Evolutionary conservation across 345 rosid genomes (phyloP), one percentile per base, ranked within the genome.

Genomic region (Brassica nigra): DNA sequence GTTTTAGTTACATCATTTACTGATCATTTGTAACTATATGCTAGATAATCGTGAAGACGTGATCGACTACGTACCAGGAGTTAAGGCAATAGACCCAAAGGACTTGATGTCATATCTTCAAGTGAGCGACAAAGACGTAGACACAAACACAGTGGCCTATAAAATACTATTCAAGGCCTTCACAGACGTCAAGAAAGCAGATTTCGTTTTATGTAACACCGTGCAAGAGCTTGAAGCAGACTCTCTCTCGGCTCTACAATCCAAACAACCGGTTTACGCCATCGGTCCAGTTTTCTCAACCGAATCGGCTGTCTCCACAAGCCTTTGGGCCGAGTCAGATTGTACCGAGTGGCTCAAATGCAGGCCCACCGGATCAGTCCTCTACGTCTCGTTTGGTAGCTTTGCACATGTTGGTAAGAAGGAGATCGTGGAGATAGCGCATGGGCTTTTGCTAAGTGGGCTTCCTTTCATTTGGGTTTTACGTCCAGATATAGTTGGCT

Each of bases 21-120:
- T 10, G 16, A 61, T 27, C 34, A 11, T 61, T 61, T 61, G 31
- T 27, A 59, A 27, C 64, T 61, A 61, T 61, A 61, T 61, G 65
- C 65, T 79, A 89, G 93, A 86, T 73, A 72, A 86, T 58, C 85
- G 91, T 1, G 83, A 88, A 62, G 93, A 89, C 57, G 54, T 81
- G 4, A 85, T 88, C 33, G 83, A 84, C 66, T 89, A 88, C 83
- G 76, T 91, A 49, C 92, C 93, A 5, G 93, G 97, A 4, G 87
- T 90, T 1, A 68, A 72, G 52, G 63, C 78, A 74, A 87, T 92
- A 27, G 66, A 87, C 3, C 87, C 87, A 7, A 88, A 85, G 59
- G 91, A 92, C 79, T 81, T 87, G 77, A 82, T 64, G 71, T 90
- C 93, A 5, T 90, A 89, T 82, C 89, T 90, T 59, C 94, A 90